A percentile compares a stretch with the other conserved stretches of the same genome.
phyloP scores from a whole-genome alignment of 2,329 filamentous ascomycete genomes.

The Boeremia exigua region DNA sequence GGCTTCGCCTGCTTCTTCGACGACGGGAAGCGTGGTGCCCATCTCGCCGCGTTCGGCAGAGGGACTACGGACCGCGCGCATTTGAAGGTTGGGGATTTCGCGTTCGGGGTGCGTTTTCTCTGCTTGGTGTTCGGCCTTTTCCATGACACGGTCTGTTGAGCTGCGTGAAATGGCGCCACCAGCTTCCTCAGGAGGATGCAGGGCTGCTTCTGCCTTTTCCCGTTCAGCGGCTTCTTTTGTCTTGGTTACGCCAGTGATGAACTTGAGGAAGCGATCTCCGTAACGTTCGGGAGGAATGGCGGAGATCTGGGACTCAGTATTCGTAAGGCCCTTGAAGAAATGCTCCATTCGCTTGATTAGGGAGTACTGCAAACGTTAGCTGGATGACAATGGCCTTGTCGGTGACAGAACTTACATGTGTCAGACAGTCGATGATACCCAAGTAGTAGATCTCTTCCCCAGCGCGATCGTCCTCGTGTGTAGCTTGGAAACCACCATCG shows the following conservation, averaged over 20 bases:
- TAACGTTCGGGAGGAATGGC: slow-evolving; percentile 90
- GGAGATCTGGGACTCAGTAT: slow-evolving; percentile 86
- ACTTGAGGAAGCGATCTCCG: slow-evolving; percentile 90
- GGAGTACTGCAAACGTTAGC: slow-evolving; percentile 72
- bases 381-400: neutral
- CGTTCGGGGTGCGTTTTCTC: slow-evolving; percentile 65
- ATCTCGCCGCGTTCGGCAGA: slow-evolving; percentile 63
- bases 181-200: slow-evolving; percentile 44
- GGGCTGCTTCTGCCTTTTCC: slow-evolving; percentile 49
- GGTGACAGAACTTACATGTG: slow-evolving; percentile 72
- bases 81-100: slow-evolving; percentile 66
- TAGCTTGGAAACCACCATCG: slow-evolving; percentile 90
- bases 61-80: slow-evolving; percentile 64
- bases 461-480: slow-evolving; percentile 83
- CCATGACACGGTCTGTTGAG: slow-evolving; percentile 61
- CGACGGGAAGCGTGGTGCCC: slow-evolving; percentile 74
- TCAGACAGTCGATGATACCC: slow-evolving; percentile 97
- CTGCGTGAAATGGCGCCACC: slow-evolving; percentile 49
- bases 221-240: slow-evolving; percentile 81
- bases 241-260: slow-evolving; percentile 90
- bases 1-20: slow-evolving; percentile 86
- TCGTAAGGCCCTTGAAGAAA: slow-evolving; percentile 92
- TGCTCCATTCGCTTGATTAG: slow-evolving; percentile 94
- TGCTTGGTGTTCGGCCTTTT: slow-evolving; percentile 66
- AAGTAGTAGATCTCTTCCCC: slow-evolving; percentile 97